These are phyloP conservation scores for Chrysanthemum makinoi DNA, from an alignment of 129 eudicot genomes.

Conservation along the genomic window DNA sequence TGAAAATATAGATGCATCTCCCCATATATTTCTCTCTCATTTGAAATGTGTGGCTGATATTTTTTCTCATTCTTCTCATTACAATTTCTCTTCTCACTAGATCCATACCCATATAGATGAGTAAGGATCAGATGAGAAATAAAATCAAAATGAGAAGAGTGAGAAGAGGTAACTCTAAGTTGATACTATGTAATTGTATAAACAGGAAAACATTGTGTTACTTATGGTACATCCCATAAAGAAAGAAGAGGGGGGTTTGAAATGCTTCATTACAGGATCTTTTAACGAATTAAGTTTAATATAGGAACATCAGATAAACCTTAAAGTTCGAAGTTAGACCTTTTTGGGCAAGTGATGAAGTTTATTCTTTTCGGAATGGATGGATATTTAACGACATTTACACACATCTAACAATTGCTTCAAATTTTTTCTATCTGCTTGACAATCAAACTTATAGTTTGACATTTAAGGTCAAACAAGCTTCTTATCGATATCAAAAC, in stretches of 20 bases:
- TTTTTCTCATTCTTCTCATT: too few species aligned
- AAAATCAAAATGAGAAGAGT: too few species aligned
- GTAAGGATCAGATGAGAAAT: too few species aligned
- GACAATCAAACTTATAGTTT: not conserved
- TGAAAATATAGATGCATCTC: too few species aligned
- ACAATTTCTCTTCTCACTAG: too few species aligned
- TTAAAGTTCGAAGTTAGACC: not conserved
- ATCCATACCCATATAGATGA: too few species aligned
- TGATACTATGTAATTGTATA: not conserved
- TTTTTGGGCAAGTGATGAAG: not conserved
- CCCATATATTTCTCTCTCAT: too few species aligned
- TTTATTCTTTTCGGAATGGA: not conserved
- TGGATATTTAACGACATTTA: not conserved
- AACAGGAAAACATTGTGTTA: not conserved
- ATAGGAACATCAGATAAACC: not conserved
- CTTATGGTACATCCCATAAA: not conserved
- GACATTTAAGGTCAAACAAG: slow-evolving; percentile 11
- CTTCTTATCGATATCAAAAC: not conserved
- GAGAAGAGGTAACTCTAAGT: not conserved
- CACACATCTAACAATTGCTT: not conserved
- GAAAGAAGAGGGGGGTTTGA: not conserved
- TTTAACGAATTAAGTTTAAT: not conserved
- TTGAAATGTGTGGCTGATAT: too few species aligned
- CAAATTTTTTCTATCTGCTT: not conserved
- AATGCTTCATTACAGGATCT: not conserved